Percentiles rank a stretch among this genome's conserved stretches.
phyloP scores from a whole-genome alignment of 2,329 filamentous ascomycete genomes.

The Pyrenophora graminea region DNA sequence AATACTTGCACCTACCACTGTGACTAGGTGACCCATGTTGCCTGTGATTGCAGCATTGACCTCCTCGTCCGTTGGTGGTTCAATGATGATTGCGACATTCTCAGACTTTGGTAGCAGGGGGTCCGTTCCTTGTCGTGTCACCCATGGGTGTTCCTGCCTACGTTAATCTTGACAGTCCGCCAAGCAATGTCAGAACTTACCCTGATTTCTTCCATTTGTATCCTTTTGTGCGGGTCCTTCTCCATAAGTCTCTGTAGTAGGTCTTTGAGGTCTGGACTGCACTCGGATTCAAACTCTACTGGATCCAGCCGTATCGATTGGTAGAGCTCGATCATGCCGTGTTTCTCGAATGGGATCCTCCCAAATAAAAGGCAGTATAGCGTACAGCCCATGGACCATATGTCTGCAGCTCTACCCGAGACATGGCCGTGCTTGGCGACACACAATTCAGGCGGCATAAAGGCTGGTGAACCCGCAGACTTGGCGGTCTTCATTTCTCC shows the following conservation, averaged over 20 bases:
- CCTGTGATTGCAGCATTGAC: constrained; percentile 87
- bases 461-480: constrained; percentile 91
- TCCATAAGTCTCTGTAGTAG: constrained; percentile 75
- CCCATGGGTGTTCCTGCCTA: constrained; percentile 83
- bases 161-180: constrained; percentile 15
- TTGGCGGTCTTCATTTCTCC: constrained; percentile 89
- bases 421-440: constrained; percentile 83
- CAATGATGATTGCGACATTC: constrained; percentile 80
- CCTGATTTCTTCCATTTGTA: constrained; percentile 79
- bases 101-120: constrained; percentile 78
- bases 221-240: constrained; percentile 82
- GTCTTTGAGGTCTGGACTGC: constrained; percentile 72
- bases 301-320: constrained; percentile 79
- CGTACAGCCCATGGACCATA: constrained; percentile 98
- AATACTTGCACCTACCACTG: constrained; percentile 62
- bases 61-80: constrained; percentile 86
- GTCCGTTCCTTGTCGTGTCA: constrained; percentile 79
- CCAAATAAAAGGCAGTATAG: constrained; percentile 92
- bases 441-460: constrained; percentile 91
- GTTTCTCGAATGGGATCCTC: constrained; percentile 79
- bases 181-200: constrained; percentile 56
- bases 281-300: constrained; percentile 64
- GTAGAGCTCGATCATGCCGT: constrained; percentile 82
- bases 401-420: constrained; percentile 86
- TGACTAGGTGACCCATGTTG: constrained; percentile 84